Evolutionary conservation across 2,329 filamentous ascomycete species (phyloP).

Genomic region (Fusarium protoensiforme): DNA sequence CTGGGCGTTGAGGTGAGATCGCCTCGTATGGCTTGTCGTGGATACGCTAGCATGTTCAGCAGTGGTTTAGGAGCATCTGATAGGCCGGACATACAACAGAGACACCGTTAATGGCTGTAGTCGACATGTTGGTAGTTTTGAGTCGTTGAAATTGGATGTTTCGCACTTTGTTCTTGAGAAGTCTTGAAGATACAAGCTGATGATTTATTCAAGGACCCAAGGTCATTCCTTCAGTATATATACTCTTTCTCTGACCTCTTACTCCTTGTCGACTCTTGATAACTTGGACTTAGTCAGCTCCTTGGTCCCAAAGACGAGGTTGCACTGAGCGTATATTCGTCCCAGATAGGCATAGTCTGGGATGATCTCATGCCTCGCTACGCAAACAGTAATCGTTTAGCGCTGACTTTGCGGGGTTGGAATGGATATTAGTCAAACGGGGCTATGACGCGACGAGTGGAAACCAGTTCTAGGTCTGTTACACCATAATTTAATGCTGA

Average conservation of each 20-base stretch:
- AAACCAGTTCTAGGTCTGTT: background rate
- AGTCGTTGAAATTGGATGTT: background rate
- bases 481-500: background rate
- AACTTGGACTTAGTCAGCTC: background rate
- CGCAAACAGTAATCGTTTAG: background rate
- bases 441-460: background rate
- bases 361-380: background rate
- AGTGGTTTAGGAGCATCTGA: fast-evolving
- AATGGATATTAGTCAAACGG: background rate
- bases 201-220: background rate
- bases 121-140: constrained; percentile 1
- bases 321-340: constrained; percentile 18
- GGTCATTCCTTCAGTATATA: background rate
- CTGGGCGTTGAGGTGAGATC: constrained; percentile 50
- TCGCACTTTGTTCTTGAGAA: background rate
- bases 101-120: constrained; percentile 10
- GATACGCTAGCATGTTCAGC: constrained; percentile 6
- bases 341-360: constrained; percentile 11
- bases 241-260: background rate
- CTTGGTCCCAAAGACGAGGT: background rate
- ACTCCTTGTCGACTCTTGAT: background rate
- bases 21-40: constrained; percentile 50
- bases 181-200: background rate
- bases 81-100: background rate
- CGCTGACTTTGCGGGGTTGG: background rate